Base-by-base conservation (phyloP, 2,329 filamentous ascomycete genomes). In the Cladophialophora immunda region DNA sequence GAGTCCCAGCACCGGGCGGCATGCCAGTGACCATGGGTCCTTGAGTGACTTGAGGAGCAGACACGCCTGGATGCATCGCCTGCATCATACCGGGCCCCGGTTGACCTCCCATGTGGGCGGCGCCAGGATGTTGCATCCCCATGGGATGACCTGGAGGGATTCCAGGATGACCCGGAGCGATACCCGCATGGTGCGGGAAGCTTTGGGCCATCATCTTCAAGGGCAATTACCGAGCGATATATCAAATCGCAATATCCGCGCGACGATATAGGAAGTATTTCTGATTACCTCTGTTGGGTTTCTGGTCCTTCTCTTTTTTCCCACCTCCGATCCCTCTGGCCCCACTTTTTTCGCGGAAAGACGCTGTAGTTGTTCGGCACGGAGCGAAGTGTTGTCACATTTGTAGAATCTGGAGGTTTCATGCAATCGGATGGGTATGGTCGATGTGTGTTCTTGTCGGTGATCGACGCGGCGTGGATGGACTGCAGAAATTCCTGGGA, bases 1-100 rank as follows among this genome's bases (percentile, higher is more conserved):
- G 81, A 34, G 82, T 85, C 66, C 83, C 83, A 66, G 82, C 81
- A 62, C 85, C 86, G 57, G 85, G 86, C 70, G 87, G 86, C 86
- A 90, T 89, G 58, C 84, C 86, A 38, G 74, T 81, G 82, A 89
- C 87, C 86, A 89, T 88, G 27, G 85, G 86, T n/a, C 84, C 82
- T 75, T 89, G 87, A 69, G 81, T 86, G 64, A 87, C 86, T 69
- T 87, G 86, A 58, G 87, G 86, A 27, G 82, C 85, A 61, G 87
- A 88, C 41, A 88, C 86, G 63, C 86, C 86, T 60, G 85, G 85
- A 72, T 87, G 85, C 82, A 89, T 87, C 73, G 82, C 84, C 77
- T 86, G 86, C 59, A 81, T 79, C 79, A 84, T 84, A 45, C 76
- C 79, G 13, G 84, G 85, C 65, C 83, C 83, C 57, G 75, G 76